Evolutionary conservation across 2,329 filamentous ascomycete genomes (phyloP).

Genomic region (Byssochlamys sp.): DNA sequence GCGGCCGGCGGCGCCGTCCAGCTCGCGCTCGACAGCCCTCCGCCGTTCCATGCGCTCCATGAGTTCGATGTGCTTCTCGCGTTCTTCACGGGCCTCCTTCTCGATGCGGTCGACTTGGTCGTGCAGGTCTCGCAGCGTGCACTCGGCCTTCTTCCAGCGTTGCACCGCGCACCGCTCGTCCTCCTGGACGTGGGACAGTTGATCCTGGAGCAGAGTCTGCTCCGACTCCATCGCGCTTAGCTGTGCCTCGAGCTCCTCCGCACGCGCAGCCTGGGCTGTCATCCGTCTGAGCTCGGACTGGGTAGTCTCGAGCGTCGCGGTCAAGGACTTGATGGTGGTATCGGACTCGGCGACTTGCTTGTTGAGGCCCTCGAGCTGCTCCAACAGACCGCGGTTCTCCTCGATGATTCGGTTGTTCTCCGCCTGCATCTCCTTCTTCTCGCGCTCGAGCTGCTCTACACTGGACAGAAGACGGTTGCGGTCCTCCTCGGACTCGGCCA

Average conservation of each 20-base stretch:
- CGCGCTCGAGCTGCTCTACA: slow-evolving; percentile 64
- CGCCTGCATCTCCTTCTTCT: slow-evolving; percentile 64
- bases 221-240: slow-evolving; percentile 71
- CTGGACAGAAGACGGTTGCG: slow-evolving; percentile 60
- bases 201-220: slow-evolving; percentile 61
- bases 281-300: slow-evolving; percentile 68
- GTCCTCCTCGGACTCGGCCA: slow-evolving; percentile 82
- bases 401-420: slow-evolving; percentile 69
- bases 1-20: slow-evolving; percentile 68
- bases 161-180: slow-evolving; percentile 70
- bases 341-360: slow-evolving; percentile 70
- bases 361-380: slow-evolving; percentile 79
- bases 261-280: slow-evolving; percentile 62
- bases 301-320: slow-evolving; percentile 65
- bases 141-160: slow-evolving; percentile 77
- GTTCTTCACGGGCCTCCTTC: slow-evolving; percentile 68
- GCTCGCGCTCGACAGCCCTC: slow-evolving; percentile 69
- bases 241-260: slow-evolving; percentile 70
- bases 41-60: slow-evolving; percentile 75
- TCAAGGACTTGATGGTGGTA: slow-evolving; percentile 64
- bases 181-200: slow-evolving; percentile 57
- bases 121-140: slow-evolving; percentile 66
- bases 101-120: slow-evolving; percentile 85
- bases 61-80: slow-evolving; percentile 70
- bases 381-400: slow-evolving; percentile 70